Conservation (phyloP, 148 eudicot genomes). For the Fagopyrum esculentum region DNA sequence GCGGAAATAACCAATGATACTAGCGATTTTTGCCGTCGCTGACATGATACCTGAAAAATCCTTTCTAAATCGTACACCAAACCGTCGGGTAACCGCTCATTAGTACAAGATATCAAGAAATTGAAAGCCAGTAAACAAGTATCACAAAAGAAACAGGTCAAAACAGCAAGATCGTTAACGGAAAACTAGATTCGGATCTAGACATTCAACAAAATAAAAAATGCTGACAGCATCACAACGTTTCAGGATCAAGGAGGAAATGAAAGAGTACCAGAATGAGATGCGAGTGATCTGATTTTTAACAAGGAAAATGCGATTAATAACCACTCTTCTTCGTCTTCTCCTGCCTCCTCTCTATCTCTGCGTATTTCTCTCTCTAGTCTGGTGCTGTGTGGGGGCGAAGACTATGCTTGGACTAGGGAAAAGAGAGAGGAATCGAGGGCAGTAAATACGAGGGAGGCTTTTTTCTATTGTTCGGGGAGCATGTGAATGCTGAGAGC, state of each 20-base stretch:
- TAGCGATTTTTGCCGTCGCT: background rate
- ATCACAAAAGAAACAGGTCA: background rate
- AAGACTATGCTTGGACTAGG: slow-evolving; percentile 10
- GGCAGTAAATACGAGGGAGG: background rate
- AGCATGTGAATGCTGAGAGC: background rate
- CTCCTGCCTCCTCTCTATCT: background rate
- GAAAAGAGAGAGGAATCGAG: background rate
- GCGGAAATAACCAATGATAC: background rate
- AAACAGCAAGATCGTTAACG: slow-evolving; percentile 8
- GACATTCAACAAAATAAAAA: background rate
- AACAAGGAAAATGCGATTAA: background rate
- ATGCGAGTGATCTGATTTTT: slow-evolving; percentile 6
- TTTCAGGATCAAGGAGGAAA: background rate
- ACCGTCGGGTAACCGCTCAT: background rate
- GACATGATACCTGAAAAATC: background rate
- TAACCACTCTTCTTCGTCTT: background rate
- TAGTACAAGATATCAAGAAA: background rate
- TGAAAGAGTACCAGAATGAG: slow-evolving; percentile 6
- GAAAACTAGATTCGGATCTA: slow-evolving; percentile 8
- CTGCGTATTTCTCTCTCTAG: background rate
- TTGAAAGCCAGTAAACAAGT: background rate
- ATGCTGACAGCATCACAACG: background rate
- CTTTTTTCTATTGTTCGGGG: background rate
- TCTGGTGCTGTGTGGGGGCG: slow-evolving; percentile 4
- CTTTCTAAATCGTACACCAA: background rate